These are phyloP conservation scores for Scheffersomyces illinoinensis DNA, from an alignment of 1,139 yeast genomes.

Conservation along the genomic window DNA sequence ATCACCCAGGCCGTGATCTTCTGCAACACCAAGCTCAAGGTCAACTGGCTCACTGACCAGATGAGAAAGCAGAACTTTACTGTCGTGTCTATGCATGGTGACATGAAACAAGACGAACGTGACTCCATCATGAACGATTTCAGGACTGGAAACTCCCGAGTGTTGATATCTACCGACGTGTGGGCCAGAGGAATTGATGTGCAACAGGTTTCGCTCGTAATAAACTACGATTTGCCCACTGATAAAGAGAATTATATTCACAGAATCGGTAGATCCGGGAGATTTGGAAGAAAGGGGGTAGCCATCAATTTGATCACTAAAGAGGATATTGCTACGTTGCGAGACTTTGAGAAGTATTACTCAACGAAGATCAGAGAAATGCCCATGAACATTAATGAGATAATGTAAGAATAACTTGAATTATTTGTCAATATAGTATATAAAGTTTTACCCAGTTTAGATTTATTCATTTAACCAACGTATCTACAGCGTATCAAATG, in stretches of 20 bases:
- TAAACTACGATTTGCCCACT: slow-evolving; percentile 85
- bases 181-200: slow-evolving; percentile 99
- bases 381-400: slow-evolving; percentile 74
- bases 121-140: slow-evolving; percentile 88
- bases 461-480: neutral
- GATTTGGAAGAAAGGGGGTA: slow-evolving; percentile 95
- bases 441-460: neutral
- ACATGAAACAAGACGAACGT: slow-evolving; percentile 92
- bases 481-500: neutral
- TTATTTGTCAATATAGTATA: neutral
- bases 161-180: slow-evolving; percentile 90
- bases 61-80: slow-evolving; percentile 81
- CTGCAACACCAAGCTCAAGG: slow-evolving; percentile 90
- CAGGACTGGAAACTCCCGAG: slow-evolving; percentile 75
- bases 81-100: slow-evolving; percentile 95
- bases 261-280: slow-evolving; percentile 91
- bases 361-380: slow-evolving; percentile 78
- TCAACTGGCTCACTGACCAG: slow-evolving; percentile 85
- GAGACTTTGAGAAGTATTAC: slow-evolving; percentile 76
- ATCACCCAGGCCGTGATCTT: slow-evolving; percentile 95
- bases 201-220: slow-evolving; percentile 93
- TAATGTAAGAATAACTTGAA: slow-evolving; percentile 20
- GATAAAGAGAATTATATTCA: slow-evolving; percentile 90
- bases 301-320: slow-evolving; percentile 85
- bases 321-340: slow-evolving; percentile 60